These are phyloP conservation scores for Gossypium bickii DNA, from an alignment of 345 rosid genomes.

Conservation along the genomic window DNA sequence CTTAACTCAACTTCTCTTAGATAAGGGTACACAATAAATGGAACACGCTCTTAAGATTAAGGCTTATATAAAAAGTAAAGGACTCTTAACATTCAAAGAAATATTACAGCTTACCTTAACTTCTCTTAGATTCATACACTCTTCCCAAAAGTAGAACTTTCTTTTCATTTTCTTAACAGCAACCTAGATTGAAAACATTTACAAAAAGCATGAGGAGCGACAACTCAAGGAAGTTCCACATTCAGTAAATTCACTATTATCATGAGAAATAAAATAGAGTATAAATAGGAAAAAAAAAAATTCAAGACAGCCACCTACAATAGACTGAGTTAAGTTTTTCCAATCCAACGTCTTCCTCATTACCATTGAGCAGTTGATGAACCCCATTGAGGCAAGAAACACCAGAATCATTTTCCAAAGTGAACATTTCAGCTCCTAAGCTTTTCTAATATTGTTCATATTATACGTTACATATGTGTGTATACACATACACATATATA, in stretches of 20 bases:
- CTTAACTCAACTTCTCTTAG: too few relatives aligned
- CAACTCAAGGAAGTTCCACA: background rate
- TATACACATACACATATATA: background rate
- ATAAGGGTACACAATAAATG: slow-evolving; percentile 11
- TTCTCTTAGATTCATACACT: slow-evolving; percentile 83
- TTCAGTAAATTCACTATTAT: background rate
- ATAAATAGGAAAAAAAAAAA: background rate
- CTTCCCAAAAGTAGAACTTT: slow-evolving; percentile 89
- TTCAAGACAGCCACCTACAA: background rate
- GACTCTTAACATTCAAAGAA: background rate
- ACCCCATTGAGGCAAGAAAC: background rate
- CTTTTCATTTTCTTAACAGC: slow-evolving; percentile 98
- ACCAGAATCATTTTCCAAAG: slow-evolving; percentile 1
- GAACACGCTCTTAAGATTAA: background rate
- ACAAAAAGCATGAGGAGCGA: slow-evolving; percentile 2
- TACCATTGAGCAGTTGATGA: background rate
- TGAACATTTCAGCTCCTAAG: background rate
- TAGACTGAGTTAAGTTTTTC: background rate
- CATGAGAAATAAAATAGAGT: background rate
- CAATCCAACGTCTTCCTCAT: background rate
- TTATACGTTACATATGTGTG: background rate
- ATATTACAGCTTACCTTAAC: slow-evolving; percentile 54
- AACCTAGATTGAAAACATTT: slow-evolving; percentile 43
- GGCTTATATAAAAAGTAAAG: background rate
- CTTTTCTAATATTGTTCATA: background rate